Evolutionary conservation across 2,329 filamentous ascomycete genomes (phyloP).

Genomic region (Aspergillus sp.): DNA sequence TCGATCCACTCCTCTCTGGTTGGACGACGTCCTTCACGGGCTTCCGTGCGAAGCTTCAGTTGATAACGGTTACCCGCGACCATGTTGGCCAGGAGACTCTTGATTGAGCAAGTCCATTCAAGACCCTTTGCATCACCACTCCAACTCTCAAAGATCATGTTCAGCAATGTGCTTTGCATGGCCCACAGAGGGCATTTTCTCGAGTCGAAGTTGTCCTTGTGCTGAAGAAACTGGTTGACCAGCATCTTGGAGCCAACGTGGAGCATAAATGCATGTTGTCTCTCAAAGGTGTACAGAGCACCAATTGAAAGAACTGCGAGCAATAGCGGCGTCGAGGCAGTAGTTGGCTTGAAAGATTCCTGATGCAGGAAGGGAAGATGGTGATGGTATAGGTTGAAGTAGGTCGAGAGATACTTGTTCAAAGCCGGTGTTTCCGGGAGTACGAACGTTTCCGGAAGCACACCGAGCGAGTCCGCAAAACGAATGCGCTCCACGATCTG

Average conservation of each 20-base stretch:
- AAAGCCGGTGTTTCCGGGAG: slow-evolving; percentile 76
- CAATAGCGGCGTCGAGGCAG: slow-evolving; percentile 77
- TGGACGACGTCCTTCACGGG: slow-evolving; percentile 72
- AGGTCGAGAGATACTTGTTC: slow-evolving; percentile 91
- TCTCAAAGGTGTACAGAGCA: slow-evolving; percentile 93
- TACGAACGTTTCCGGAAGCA: slow-evolving; percentile 84
- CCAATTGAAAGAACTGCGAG: slow-evolving; percentile 92
- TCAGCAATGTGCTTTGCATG: slow-evolving; percentile 94
- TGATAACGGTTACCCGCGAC: slow-evolving; percentile 96
- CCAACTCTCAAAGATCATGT: slow-evolving; percentile 99
- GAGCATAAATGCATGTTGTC: slow-evolving; percentile 93
- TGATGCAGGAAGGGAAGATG: slow-evolving; percentile 95
- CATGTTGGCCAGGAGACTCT: slow-evolving; percentile 97
- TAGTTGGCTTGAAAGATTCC: slow-evolving; percentile 79
- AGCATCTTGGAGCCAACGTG: slow-evolving; percentile 97
- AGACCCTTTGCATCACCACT: slow-evolving; percentile 96
- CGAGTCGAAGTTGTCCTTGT: slow-evolving; percentile 98
- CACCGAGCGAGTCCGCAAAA: slow-evolving; percentile 74
- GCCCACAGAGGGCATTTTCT: slow-evolving; percentile 97
- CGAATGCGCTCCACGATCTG: slow-evolving; percentile 84
- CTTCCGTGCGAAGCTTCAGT: slow-evolving; percentile 87
- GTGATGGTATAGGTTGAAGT: slow-evolving; percentile 96
- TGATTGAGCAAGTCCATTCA: slow-evolving; percentile 98
- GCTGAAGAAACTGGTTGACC: slow-evolving; percentile 94
- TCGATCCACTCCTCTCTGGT: slow-evolving; percentile 91